Percentiles rank a stretch among this genome's conserved stretches.
Evolutionary conservation across 805 yeast species (phyloP).

Genomic region (Yarrowia porcina): DNA sequence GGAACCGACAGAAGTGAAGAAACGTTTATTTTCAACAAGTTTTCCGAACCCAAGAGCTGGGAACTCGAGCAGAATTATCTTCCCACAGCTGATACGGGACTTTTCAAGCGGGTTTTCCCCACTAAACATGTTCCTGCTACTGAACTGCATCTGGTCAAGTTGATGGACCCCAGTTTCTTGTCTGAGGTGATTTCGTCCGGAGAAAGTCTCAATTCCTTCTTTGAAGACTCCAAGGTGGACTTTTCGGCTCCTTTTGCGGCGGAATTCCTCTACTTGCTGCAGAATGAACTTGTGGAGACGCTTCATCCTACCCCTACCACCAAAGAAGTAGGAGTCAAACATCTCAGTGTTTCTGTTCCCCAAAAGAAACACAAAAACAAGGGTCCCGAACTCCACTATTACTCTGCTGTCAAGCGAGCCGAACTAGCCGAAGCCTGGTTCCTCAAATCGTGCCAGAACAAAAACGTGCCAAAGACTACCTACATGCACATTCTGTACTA

Average conservation of each 20-base stretch:
- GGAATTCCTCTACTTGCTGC: constrained; percentile 1
- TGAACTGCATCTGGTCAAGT: not conserved
- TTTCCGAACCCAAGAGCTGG: not conserved
- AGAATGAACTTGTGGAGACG: not conserved
- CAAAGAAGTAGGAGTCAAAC: not conserved
- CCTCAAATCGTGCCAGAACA: constrained; percentile 1
- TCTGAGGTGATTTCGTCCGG: not conserved
- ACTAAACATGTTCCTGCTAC: constrained; percentile 1
- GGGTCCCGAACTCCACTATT: not conserved
- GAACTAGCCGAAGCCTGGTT: constrained; percentile 12
- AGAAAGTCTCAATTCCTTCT: not conserved
- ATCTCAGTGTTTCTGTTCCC: not conserved
- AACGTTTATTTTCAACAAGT: constrained; percentile 3
- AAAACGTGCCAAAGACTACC: not conserved
- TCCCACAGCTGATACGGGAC: not conserved
- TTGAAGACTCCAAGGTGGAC: not conserved
- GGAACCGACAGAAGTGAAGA: constrained; percentile 3
- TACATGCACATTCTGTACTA: not conserved
- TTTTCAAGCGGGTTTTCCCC: constrained; percentile 10
- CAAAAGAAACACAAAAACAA: not conserved
- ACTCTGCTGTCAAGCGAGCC: constrained; percentile 4
- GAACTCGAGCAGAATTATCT: not conserved
- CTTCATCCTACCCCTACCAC: not conserved
- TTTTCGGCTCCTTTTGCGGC: not conserved
- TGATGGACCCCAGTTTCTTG: constrained; percentile 3